phyloP scores from a whole-genome alignment of 768 basidiomycete genomes.

The Rhodotorula kratochvilovae region DNA sequence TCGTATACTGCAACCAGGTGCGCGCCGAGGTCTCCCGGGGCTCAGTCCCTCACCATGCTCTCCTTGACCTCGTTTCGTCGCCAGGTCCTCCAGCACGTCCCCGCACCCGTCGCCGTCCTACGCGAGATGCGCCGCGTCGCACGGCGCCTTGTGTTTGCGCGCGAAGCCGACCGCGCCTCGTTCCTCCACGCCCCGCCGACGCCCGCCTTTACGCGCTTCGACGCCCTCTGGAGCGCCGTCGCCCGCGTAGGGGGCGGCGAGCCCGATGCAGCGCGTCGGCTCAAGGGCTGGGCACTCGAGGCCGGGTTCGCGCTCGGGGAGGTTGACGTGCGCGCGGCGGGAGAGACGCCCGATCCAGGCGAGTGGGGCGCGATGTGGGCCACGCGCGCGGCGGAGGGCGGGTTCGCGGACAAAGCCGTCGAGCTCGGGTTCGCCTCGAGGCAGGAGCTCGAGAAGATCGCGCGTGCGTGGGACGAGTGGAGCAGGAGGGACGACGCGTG shows the following conservation, averaged over 20 bases:
- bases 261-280: constrained; percentile 50
- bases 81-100: constrained; percentile 53
- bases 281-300: constrained; percentile 48
- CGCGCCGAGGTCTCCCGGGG: constrained; percentile 42
- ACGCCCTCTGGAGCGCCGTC: constrained; percentile 31
- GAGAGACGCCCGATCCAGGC: constrained; percentile 49
- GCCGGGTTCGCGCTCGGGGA: constrained; percentile 48
- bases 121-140: constrained; percentile 55
- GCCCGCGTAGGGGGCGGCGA: constrained; percentile 49
- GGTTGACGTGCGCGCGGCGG: constrained; percentile 46
- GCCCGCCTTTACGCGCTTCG: background rate
- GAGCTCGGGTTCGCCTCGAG: constrained; percentile 42
- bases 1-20: constrained; percentile 49
- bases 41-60: constrained; percentile 32
- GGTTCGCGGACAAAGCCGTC: constrained; percentile 47
- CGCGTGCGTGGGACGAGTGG: constrained; percentile 47
- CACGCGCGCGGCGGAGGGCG: constrained; percentile 48
- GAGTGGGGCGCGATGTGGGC: constrained; percentile 52
- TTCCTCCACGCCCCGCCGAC: constrained; percentile 50
- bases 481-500: constrained; percentile 47
- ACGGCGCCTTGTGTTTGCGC: constrained; percentile 52
- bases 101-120: constrained; percentile 50
- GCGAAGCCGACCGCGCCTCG: constrained; percentile 51
- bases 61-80: background rate
- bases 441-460: constrained; percentile 43